Evolutionary conservation across 441 rosid species (phyloP).

Genomic region (Geranium incanum): DNA sequence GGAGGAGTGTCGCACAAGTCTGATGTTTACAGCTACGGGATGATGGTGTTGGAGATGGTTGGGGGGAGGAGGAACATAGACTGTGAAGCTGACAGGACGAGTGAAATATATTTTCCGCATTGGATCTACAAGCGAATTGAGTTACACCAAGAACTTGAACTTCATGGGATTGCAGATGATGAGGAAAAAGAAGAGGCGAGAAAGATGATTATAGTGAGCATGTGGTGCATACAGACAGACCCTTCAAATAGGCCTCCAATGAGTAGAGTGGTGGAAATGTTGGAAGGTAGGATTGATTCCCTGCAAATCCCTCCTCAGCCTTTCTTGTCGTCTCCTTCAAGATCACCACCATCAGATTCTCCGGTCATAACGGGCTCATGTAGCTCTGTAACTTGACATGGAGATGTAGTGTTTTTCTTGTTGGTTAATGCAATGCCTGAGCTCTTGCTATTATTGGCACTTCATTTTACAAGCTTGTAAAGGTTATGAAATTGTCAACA

Average conservation of each 20-base stretch:
- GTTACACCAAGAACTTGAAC: constrained; percentile 2
- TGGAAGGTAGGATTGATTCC: constrained; percentile 13
- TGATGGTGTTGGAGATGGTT: constrained; percentile 17
- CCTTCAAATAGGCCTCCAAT: constrained; percentile 13
- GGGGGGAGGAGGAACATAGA: constrained; percentile 8
- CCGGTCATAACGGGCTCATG: neutral
- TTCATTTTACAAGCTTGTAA: no score
- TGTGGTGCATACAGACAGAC: constrained; percentile 20
- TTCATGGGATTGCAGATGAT: constrained; percentile 3
- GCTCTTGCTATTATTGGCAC: no score
- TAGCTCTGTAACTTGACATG: neutral
- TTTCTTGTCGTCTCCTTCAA: constrained; percentile 6
- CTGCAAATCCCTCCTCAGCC: constrained; percentile 17
- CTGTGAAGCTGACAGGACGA: neutral
- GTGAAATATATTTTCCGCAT: constrained; percentile 17
- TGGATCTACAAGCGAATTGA: constrained; percentile 19
- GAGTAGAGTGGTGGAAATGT: constrained; percentile 18
- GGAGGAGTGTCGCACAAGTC: constrained; percentile 17
- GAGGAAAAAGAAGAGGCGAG: constrained; percentile 5
- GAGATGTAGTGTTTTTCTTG: neutral
- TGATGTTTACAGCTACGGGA: constrained; percentile 21
- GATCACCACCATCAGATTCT: neutral
- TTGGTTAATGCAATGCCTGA: no score
- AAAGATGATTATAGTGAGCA: constrained; percentile 18
- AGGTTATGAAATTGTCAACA: no score